Evolutionary conservation across 2,329 filamentous ascomycete species (phyloP), one percentile per base, ranked within the genome.

Genomic region (Aureobasidium sp.): DNA sequence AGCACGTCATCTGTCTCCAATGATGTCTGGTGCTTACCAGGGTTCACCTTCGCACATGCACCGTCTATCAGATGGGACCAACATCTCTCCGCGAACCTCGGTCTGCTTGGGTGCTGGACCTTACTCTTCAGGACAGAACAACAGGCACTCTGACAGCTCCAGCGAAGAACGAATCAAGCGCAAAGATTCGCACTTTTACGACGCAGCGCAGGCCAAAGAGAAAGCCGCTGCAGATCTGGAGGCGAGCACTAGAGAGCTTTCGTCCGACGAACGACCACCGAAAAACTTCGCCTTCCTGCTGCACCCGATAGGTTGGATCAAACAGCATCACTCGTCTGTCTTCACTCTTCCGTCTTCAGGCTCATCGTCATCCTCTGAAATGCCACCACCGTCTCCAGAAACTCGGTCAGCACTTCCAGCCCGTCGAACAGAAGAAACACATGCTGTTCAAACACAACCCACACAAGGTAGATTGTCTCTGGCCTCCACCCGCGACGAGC

Each of bases 131-230:
- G 23, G 1, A 21, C 33, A n/a, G 11, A 3, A 10, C 5, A 17
- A 17, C 50, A 19, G 9, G 15, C 3, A 31, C 8, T n/a, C 2
- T 9, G 13, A 31, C 45, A 47, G 45, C 4, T 19, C 27, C 15
- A 31, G 10, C 6, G 43, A 15, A 31, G 54, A 47, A 10, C 40
- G n/a, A 11, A 11, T 19, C 13, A 31, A 57, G 15, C 55, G 55
- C 35, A 59, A 59, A 33, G 55, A 59, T 15, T 50, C 55, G 17
- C 55, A 50, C n/a, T n/a, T 49, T 11, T n/a, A 37, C 3, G 45
- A 40, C 1, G 25, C 17, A 1, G 13, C 13, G n/a, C 25, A 40
- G 11, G 19, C 7, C 5, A 33, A 43, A 33, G 55, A 42, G 3
- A 40, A 21, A 38, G 31, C 19, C 5, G 8, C 43, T 25, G 25